phyloP scores from a whole-genome alignment of 257 asterid genomes.

The Fraxinus americana region DNA sequence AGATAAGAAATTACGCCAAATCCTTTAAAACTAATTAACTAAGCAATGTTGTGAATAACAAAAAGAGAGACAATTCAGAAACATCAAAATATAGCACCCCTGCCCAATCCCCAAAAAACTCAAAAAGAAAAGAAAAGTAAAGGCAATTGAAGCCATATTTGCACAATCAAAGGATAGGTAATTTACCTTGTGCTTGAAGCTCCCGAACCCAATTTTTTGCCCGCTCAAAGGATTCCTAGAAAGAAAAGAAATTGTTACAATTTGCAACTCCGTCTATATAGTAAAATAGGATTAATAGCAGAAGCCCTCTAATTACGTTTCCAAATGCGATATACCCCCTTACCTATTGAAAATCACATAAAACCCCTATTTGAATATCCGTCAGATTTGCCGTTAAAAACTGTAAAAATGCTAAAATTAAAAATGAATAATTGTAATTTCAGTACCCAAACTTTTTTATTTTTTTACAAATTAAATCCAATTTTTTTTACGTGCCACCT shows the following conservation, averaged over 20 bases:
- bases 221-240: slow-evolving; percentile 79
- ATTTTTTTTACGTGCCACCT: no score
- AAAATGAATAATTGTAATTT: no score
- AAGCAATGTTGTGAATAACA: background rate
- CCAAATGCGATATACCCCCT: no score
- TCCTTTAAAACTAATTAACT: background rate
- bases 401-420: no score
- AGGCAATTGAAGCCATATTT: slow-evolving; percentile 11
- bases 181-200: slow-evolving; percentile 83
- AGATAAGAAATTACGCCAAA: no score
- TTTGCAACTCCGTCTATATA: background rate
- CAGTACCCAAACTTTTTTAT: no score
- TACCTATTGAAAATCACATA: no score
- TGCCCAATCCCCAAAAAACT: no score
- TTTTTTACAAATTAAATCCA: no score
- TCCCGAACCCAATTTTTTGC: slow-evolving; percentile 91
- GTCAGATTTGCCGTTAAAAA: no score
- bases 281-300: background rate
- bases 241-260: slow-evolving; percentile 12
- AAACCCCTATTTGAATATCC: no score
- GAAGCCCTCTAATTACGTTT: no score
- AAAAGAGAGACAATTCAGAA: background rate
- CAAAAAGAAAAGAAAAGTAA: background rate
- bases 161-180: slow-evolving; percentile 6
- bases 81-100: background rate